Base-by-base conservation (phyloP, 192 early-diverging fungal genomes). In the Lunasporangiospora selenospora region DNA sequence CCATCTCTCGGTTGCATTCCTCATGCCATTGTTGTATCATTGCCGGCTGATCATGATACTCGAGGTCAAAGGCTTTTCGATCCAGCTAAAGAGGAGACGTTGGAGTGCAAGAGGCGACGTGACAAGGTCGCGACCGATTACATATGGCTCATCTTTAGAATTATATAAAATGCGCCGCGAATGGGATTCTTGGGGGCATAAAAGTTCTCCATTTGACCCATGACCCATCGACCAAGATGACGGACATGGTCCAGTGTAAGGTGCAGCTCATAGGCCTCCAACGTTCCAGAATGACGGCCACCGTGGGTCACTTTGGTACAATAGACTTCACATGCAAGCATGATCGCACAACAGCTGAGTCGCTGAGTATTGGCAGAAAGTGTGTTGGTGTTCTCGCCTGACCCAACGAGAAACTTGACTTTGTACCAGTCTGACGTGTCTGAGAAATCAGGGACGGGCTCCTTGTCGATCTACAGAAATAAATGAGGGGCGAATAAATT, bases 321-420 rank as follows among this genome's bases (percentile, higher is more conserved):
- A 36, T 60, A 56, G 16, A 70, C 58, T 16, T 52, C 50, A 21
- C 66, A 70, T 18, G 43, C 21, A 6, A 51, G 57, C 66, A 70
- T 70, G 1, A 70, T 52, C 37, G 58, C 23, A 1, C 2, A 6
- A 27, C 6, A 9, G 66, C 61, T 5, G 52, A 32, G 1, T 55
- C 58, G 11, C 32, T 56, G 58, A 6, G 51, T 54, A 6, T 32
- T 56, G 21, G 24, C 21, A 6, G 55, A 23, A 32, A 5, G 29
- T 38, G 34, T 29, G 21, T 16, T 32, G 32, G 23, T 13, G 49
- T 13, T 9, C 40, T 38, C 7, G 42, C 26, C 0, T 3, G 9
- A 24, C n/a, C 32, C 15, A 31, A 54, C 52, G 23, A 70, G 27
- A 27, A 70, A 18, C 36, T 59, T 60, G 37, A 70, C 43, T 11